phyloP scores from a whole-genome alignment of 2,329 filamentous ascomycete species.

The Rosellinia necatrix region DNA sequence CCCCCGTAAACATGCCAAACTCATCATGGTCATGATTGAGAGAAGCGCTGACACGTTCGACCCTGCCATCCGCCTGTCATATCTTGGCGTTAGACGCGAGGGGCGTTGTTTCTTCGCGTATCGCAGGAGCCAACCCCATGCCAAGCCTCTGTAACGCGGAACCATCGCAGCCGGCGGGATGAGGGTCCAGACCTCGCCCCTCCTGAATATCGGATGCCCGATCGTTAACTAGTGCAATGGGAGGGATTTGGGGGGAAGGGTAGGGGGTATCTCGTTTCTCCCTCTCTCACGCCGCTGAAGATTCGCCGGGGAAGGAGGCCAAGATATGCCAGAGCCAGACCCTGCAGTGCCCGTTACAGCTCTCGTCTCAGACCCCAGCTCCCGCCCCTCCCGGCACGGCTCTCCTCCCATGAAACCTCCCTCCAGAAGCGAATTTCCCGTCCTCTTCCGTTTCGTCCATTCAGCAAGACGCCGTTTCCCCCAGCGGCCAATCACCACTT shows the following conservation, averaged over 20 bases:
- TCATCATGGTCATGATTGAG: background rate
- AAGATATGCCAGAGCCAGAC: no score
- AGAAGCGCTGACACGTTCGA: background rate
- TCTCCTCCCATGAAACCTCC: constrained; percentile 21
- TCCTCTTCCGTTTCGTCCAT: constrained; percentile 31
- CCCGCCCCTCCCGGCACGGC: constrained; percentile 26
- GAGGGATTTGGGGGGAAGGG: no score
- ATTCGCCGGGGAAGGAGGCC: no score
- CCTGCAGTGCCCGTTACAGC: constrained; percentile 32
- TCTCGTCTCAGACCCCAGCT: constrained; percentile 40
- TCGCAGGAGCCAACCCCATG: no score
- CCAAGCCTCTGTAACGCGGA: constrained; percentile 28
- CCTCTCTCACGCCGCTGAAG: no score
- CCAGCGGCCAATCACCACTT: constrained; percentile 16
- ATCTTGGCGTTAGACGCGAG: constrained; percentile 13
- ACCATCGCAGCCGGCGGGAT: constrained; percentile 10
- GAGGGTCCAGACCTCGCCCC: constrained; percentile 1
- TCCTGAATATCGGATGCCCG: background rate
- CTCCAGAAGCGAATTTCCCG: no score
- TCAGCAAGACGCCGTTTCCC: no score
- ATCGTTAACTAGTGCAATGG: no score
- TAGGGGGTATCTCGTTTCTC: no score
- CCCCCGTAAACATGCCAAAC: background rate
- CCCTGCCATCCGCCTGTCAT: background rate
- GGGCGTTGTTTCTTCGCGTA: no score